Percentiles rank a stretch among this genome's conserved stretches.
Conservation (phyloP, 371 early-diverging fungal species). For the Mortierella sp. region DNA sequence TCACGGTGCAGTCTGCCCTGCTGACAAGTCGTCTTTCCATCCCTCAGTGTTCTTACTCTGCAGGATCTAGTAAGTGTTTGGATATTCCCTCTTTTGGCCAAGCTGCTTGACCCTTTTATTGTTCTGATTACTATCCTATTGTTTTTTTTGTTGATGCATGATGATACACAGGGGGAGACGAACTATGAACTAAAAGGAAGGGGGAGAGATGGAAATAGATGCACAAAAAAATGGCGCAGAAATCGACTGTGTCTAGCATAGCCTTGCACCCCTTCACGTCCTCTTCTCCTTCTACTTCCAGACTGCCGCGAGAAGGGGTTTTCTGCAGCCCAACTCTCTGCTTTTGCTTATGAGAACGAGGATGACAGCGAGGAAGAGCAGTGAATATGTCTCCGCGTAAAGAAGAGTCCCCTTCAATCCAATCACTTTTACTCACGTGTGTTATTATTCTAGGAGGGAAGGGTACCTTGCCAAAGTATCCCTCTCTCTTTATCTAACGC, state of each 20-base stretch:
- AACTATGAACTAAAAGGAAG: neutral
- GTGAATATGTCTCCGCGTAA: too few relatives aligned
- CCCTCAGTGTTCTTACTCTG: slow-evolving; percentile 74
- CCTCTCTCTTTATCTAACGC: neutral
- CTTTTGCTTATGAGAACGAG: too few relatives aligned
- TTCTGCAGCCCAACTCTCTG: too few relatives aligned
- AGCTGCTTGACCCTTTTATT: neutral
- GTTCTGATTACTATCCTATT: neutral
- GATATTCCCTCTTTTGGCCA: neutral
- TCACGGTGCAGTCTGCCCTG: slow-evolving; percentile 67
- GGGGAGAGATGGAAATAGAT: too few relatives aligned
- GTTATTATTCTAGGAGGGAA: too few relatives aligned
- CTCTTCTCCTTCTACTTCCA: neutral
- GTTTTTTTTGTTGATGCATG: neutral
- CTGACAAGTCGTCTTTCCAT: slow-evolving; percentile 72
- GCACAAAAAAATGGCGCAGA: neutral
- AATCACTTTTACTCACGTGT: too few relatives aligned
- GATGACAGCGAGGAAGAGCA: too few relatives aligned
- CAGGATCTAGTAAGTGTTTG: slow-evolving; percentile 64
- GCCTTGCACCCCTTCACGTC: too few relatives aligned
- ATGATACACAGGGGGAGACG: neutral
- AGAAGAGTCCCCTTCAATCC: too few relatives aligned
- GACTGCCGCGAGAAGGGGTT: neutral
- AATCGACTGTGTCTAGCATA: neutral
- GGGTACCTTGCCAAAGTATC: neutral